phyloP scores from a whole-genome alignment of 2,329 filamentous ascomycete genomes.

The Xylariaceae sp. region DNA sequence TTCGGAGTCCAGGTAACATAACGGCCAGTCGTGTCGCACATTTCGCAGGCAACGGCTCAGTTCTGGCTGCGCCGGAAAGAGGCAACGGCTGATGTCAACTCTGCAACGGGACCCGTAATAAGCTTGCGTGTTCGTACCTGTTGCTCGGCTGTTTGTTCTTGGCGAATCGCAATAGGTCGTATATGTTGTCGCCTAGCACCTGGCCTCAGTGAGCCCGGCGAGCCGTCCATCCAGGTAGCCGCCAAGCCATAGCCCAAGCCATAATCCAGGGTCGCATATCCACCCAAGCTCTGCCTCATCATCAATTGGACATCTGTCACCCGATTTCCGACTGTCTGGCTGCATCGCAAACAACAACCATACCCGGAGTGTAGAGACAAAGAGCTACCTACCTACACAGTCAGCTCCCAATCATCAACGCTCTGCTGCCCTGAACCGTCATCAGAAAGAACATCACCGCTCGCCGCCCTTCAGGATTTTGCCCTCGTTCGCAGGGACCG shows the following conservation, averaged over 20 bases:
- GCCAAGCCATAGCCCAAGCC: no score
- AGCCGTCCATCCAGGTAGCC: no score
- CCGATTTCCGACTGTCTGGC: not conserved
- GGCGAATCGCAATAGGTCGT: not conserved
- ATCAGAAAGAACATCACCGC: not conserved
- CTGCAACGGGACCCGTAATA: not conserved
- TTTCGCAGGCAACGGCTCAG: no score
- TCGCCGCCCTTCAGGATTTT: not conserved
- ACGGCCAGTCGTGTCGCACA: no score
- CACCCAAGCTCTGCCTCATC: not conserved
- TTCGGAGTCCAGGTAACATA: no score
- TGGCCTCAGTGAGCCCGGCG: no score
- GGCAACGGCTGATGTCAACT: no score
- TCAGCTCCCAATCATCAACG: not conserved
- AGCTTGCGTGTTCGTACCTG: not conserved
- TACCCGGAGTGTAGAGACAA: no score
- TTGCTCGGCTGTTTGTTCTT: not conserved
- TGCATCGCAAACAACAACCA: no score
- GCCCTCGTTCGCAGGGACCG: no score
- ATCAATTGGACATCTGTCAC: slow-evolving; percentile 10
- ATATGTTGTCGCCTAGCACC: not conserved
- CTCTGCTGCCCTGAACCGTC: not conserved
- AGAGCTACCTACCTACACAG: no score
- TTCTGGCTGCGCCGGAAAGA: no score
- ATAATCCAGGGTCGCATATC: not conserved